These are phyloP conservation scores for Cystofilobasidium bisporidii DNA, from an alignment of 768 basidiomycete genomes.

Conservation along the genomic window DNA sequence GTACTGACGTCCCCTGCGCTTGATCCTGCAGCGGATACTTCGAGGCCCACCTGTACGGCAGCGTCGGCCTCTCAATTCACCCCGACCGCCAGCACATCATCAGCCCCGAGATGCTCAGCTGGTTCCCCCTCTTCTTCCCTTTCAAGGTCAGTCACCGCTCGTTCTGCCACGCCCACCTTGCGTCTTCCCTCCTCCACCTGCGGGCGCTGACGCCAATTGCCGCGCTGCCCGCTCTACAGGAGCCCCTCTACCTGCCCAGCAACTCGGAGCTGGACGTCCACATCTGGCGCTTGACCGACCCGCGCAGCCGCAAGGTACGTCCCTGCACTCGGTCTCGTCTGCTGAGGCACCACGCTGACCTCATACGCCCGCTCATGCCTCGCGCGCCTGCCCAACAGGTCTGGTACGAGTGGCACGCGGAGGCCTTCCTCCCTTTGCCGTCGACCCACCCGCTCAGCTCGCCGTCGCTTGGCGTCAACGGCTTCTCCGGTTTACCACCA, in stretches of 20 bases:
- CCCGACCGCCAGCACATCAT: conserved; percentile 74
- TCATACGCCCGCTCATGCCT: background rate
- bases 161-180: background rate
- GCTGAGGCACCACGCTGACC: too few relatives aligned
- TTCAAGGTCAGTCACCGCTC: conserved; percentile 55
- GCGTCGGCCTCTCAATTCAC: conserved; percentile 84
- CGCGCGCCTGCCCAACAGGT: too few relatives aligned
- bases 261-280: conserved; percentile 86
- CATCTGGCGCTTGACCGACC: conserved; percentile 86
- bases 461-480: conserved; percentile 24
- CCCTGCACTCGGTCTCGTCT: background rate
- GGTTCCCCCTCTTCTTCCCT: conserved; percentile 97
- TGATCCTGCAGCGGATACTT: conserved; percentile 60
- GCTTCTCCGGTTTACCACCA: conserved; percentile 17
- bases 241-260: conserved; percentile 84
- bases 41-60: conserved; percentile 84
- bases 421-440: conserved; percentile 70
- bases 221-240: conserved; percentile 55
- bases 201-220: too few relatives aligned
- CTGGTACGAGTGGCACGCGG: conserved; percentile 99
- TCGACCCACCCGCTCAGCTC: conserved; percentile 34
- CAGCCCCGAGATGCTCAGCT: conserved; percentile 95
- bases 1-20: too few relatives aligned
- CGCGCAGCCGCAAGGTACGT: conserved; percentile 47
- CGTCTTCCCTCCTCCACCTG: too few relatives aligned